Conservation (phyloP, 2,329 filamentous ascomycete genomes). For the Fusarium nurragi region DNA sequence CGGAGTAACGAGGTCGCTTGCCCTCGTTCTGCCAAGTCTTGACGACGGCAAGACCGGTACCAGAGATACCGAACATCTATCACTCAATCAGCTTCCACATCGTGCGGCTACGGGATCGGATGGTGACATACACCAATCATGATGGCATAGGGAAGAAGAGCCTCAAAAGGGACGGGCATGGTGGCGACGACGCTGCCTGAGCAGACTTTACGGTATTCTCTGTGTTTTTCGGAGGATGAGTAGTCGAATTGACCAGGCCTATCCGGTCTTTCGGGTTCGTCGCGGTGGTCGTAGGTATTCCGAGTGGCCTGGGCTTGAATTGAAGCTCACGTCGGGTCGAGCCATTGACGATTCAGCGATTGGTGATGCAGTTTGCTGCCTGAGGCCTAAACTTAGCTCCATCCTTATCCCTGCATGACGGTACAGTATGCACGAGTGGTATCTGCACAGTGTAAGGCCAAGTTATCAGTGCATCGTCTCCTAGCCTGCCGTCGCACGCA, state of each 20-base stretch:
- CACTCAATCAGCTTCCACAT: conserved; percentile 39
- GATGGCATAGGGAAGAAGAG: conserved; percentile 72
- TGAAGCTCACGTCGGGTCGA: conserved; percentile 43
- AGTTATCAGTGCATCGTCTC: neutral
- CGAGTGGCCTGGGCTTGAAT: conserved; percentile 40
- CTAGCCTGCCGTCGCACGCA: conserved; percentile 40
- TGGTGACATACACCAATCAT: conserved; percentile 64
- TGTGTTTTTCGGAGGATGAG: conserved; percentile 6
- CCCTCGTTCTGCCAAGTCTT: conserved; percentile 68
- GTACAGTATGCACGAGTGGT: conserved; percentile 1
- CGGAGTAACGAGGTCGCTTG: conserved; percentile 67
- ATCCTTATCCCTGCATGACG: conserved; percentile 31
- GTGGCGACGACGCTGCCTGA: conserved; percentile 45
- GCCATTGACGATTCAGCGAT: conserved; percentile 45
- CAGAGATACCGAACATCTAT: conserved; percentile 72
- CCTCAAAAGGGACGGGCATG: conserved; percentile 73
- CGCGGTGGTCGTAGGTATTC: conserved; percentile 30
- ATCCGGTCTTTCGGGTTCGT: conserved; percentile 32
- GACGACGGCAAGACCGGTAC: conserved; percentile 66
- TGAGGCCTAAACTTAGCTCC: conserved; percentile 33
- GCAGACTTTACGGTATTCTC: conserved; percentile 43
- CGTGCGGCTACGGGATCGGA: conserved; percentile 9
- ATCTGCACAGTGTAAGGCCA: conserved; percentile 16
- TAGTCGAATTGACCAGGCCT: conserved; percentile 41
- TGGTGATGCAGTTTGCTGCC: conserved; percentile 42